phyloP scores from a whole-genome alignment of 495 filamentous ascomycete species.

The Clohesyomyces aquaticus region DNA sequence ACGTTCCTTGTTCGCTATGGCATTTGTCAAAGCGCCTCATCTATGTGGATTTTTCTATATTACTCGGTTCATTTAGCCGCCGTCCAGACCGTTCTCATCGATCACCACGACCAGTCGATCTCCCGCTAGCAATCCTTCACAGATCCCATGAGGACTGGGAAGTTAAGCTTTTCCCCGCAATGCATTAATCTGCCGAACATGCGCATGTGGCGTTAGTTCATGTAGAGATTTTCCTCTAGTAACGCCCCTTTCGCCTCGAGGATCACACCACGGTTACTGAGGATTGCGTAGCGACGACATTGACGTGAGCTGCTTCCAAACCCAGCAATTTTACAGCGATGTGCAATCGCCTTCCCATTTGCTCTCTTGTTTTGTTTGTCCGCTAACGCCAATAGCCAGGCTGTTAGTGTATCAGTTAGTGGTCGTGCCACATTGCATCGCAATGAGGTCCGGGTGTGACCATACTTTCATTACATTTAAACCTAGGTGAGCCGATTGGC shows the following conservation, averaged over 20 bases:
- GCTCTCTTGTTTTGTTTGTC: neutral
- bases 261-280: neutral
- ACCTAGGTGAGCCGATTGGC: constrained; percentile 11
- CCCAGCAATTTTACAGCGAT: no score
- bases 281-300: no score
- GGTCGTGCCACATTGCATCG: constrained; percentile 26
- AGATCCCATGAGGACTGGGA: constrained; percentile 5
- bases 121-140: constrained; percentile 26
- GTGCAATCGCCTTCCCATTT: no score
- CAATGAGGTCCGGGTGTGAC: constrained; percentile 28
- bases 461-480: constrained; percentile 29
- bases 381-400: constrained; percentile 20
- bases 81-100: constrained; percentile 32
- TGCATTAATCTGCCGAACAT: constrained; percentile 38
- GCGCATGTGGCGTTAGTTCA: constrained; percentile 20
- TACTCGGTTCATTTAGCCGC: constrained; percentile 31
- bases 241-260: constrained; percentile 2
- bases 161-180: constrained; percentile 40
- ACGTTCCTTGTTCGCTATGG: constrained; percentile 1
- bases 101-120: constrained; percentile 23
- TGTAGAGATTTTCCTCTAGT: constrained; percentile 16
- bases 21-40: constrained; percentile 12
- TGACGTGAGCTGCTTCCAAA: no score
- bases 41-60: constrained; percentile 19
- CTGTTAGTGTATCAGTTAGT: constrained; percentile 2